Evolutionary conservation across 805 yeast species (phyloP).

Genomic region (Limtongia smithiae): DNA sequence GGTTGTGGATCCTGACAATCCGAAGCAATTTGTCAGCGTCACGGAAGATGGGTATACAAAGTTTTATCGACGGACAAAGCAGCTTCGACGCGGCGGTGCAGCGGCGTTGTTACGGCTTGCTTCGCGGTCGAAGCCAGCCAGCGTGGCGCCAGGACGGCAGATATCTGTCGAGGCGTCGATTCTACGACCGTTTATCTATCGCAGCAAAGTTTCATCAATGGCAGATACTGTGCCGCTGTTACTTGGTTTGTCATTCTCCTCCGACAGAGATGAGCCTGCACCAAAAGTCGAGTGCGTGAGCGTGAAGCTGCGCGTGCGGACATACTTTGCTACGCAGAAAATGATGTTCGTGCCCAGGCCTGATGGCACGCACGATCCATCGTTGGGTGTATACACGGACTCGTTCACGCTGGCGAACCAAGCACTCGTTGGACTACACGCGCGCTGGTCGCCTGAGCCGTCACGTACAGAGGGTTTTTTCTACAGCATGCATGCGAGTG

Average conservation of each 20-base stretch:
- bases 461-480: background rate
- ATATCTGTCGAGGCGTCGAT: constrained; percentile 16
- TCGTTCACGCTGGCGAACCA: constrained; percentile 6
- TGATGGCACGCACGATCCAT: constrained; percentile 14
- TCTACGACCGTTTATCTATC: constrained; percentile 12
- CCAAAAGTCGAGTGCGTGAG: constrained; percentile 18
- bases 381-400: constrained; percentile 15
- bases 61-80: constrained; percentile 14
- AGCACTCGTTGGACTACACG: background rate
- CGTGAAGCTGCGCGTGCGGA: constrained; percentile 12
- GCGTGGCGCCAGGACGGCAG: too few relatives aligned
- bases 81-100: constrained; percentile 7
- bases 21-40: constrained; percentile 8
- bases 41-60: constrained; percentile 13
- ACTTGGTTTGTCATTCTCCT: constrained; percentile 11
- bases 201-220: background rate
- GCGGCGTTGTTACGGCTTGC: background rate
- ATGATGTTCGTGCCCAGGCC: constrained; percentile 20
- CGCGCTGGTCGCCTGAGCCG: constrained; percentile 13
- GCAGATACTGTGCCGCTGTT: constrained; percentile 19
- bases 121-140: constrained; percentile 6
- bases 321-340: constrained; percentile 10
- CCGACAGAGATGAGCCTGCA: background rate
- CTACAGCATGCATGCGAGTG: constrained; percentile 5
- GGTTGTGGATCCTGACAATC: constrained; percentile 9